Evolutionary conservation across 495 filamentous ascomycete species (phyloP).

Genomic region (Filosporella fistucella): DNA sequence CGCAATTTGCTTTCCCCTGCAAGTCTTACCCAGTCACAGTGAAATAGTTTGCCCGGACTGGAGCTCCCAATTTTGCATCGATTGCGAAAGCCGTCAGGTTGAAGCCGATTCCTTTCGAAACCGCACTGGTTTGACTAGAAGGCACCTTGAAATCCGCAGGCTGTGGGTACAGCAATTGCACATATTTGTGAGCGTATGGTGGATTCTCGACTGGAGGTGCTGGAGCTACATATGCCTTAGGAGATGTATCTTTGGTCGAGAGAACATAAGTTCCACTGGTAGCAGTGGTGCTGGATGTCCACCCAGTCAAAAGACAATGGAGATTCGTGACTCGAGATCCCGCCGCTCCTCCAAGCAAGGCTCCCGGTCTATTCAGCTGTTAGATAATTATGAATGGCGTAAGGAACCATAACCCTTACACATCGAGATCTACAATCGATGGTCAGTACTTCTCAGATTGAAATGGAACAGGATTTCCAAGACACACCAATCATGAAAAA

Average conservation of each 20-base stretch:
- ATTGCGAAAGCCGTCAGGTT: slow-evolving; percentile 35
- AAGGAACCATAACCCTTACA: slow-evolving; percentile 30
- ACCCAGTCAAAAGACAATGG: slow-evolving; percentile 42
- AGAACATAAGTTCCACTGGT: slow-evolving; percentile 32
- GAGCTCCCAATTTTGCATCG: slow-evolving; percentile 29
- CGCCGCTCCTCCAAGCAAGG: slow-evolving; percentile 31
- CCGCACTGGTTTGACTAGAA: slow-evolving; percentile 11
- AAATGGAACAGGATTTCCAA: neutral
- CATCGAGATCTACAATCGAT: slow-evolving; percentile 30
- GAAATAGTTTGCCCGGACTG: slow-evolving; percentile 33
- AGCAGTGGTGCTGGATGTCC: slow-evolving; percentile 29
- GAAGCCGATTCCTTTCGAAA: slow-evolving; percentile 34
- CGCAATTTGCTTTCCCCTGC: neutral
- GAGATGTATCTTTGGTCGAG: slow-evolving; percentile 30
- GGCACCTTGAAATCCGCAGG: slow-evolving; percentile 35
- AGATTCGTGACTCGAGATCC: slow-evolving; percentile 30
- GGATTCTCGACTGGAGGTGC: slow-evolving; percentile 39
- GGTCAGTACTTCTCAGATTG: neutral
- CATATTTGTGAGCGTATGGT: slow-evolving; percentile 40
- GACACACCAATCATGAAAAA: slow-evolving; percentile 40
- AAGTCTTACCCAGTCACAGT: slow-evolving; percentile 5
- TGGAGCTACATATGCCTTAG: slow-evolving; percentile 36
- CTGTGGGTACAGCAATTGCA: slow-evolving; percentile 37
- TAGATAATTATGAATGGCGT: neutral
- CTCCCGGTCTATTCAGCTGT: slow-evolving; percentile 28